Evolutionary conservation across 768 basidiomycete genomes (phyloP).

Genomic region (Pulveroboletus sp.): DNA sequence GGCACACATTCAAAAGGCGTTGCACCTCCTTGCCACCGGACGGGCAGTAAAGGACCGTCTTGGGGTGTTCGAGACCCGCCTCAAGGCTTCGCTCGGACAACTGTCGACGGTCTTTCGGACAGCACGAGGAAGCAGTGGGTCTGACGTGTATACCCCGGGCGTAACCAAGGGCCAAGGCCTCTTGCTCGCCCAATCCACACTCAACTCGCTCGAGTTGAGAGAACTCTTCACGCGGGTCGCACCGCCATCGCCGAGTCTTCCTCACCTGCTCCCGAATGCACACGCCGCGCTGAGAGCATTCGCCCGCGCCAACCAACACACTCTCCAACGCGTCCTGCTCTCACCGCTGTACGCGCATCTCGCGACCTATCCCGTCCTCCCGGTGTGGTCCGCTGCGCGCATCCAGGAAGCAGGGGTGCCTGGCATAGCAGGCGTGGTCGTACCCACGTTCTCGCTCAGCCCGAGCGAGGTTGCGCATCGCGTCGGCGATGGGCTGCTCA

Average conservation of each 20-base stretch:
- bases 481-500: constrained; percentile 90
- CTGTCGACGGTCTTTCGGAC: constrained; percentile 56
- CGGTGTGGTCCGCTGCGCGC: constrained; percentile 59
- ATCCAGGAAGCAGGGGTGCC: constrained; percentile 10
- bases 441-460: constrained; percentile 91
- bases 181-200: constrained; percentile 73
- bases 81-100: constrained; percentile 55
- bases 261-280: constrained; percentile 52
- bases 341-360: constrained; percentile 77
- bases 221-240: constrained; percentile 31
- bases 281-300: constrained; percentile 56
- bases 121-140: constrained; percentile 45
- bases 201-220: constrained; percentile 75
- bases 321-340: constrained; percentile 79
- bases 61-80: constrained; percentile 59
- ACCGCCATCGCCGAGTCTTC: constrained; percentile 32
- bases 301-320: constrained; percentile 67
- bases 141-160: constrained; percentile 50
- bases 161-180: constrained; percentile 64
- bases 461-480: constrained; percentile 85
- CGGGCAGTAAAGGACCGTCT: constrained; percentile 69
- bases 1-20: constrained; percentile 74
- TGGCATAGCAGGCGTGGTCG: constrained; percentile 41
- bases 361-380: constrained; percentile 57
- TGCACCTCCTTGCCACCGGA: constrained; percentile 82